phyloP scores from a whole-genome alignment of 2,329 filamentous ascomycete genomes.

The Talaromyces sp. region DNA sequence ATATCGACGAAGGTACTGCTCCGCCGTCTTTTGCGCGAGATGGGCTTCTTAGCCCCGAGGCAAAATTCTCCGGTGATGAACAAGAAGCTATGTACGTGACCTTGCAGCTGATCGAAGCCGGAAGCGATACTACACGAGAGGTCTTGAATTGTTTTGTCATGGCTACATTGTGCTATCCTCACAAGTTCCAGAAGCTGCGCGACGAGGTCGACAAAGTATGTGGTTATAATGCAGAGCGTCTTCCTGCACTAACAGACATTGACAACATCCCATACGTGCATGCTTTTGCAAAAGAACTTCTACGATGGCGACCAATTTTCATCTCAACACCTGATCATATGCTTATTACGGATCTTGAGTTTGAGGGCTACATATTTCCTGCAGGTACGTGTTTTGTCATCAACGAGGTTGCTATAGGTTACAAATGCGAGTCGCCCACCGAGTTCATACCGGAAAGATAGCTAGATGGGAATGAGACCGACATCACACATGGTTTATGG shows the following conservation, averaged over 20 bases:
- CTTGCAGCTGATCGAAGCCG: conserved; percentile 43
- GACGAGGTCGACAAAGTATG: conserved; percentile 8
- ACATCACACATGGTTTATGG: conserved; percentile 31
- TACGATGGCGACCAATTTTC: conserved; percentile 32
- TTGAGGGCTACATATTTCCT: conserved; percentile 30
- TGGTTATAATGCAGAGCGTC: conserved; percentile 15
- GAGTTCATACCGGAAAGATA: conserved; percentile 37
- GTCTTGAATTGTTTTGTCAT: conserved; percentile 33
- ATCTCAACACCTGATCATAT: conserved; percentile 26
- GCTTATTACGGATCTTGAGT: conserved; percentile 27
- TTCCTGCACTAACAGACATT: conserved; percentile 26
- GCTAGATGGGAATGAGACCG: conserved; percentile 33
- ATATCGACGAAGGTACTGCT: conserved; percentile 28
- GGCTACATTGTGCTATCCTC: conserved; percentile 27
- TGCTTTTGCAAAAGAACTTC: conserved; percentile 29
- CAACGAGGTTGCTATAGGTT: conserved; percentile 31
- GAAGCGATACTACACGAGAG: conserved; percentile 45
- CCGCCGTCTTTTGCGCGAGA: conserved; percentile 37
- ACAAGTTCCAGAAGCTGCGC: conserved; percentile 25
- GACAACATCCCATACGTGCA: conserved; percentile 26
- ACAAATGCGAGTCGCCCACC: conserved; percentile 30
- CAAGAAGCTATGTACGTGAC: conserved; percentile 43
- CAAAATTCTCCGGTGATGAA: conserved; percentile 31
- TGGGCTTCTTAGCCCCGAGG: conserved; percentile 28
- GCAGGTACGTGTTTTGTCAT: conserved; percentile 32